phyloP scores from a whole-genome alignment of 1,284 basidiomycete species.

The Marasmius fiardii region DNA sequence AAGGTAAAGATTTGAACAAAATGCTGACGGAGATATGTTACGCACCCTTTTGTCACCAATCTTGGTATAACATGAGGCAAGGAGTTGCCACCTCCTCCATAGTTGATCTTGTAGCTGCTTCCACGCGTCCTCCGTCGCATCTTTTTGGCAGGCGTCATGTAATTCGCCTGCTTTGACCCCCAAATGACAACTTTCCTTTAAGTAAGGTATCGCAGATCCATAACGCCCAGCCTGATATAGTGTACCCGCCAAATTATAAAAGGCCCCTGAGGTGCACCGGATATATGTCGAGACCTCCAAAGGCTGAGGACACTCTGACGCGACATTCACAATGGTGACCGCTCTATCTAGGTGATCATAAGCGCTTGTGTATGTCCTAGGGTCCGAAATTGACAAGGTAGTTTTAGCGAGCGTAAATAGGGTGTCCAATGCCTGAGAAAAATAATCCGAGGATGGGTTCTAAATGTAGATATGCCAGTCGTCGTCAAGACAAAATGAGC shows the following conservation, averaged over 20 bases:
- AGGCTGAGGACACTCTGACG: constrained; percentile 11
- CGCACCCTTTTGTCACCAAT: constrained; percentile 66
- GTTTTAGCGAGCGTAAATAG: constrained; percentile 57
- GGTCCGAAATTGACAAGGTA: constrained; percentile 39
- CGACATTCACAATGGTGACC: constrained; percentile 27
- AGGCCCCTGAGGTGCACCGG: constrained; percentile 66
- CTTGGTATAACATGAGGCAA: constrained; percentile 73
- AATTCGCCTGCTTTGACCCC: constrained; percentile 44
- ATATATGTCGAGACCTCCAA: constrained; percentile 48
- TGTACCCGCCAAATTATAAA: constrained; percentile 60
- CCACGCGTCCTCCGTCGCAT: constrained; percentile 50
- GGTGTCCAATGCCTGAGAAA: constrained; percentile 56
- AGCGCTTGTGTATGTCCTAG: constrained; percentile 47
- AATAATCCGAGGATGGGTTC: constrained; percentile 30
- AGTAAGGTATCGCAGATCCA: constrained; percentile 61
- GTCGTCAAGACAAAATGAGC: background rate
- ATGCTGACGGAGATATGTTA: constrained; percentile 3
- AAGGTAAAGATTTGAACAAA: background rate
- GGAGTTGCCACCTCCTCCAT: constrained; percentile 72
- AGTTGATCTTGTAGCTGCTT: constrained; percentile 58
- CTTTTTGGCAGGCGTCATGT: constrained; percentile 16
- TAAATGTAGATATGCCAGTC: constrained; percentile 15
- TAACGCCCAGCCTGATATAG: constrained; percentile 60
- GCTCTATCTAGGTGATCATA: constrained; percentile 49
- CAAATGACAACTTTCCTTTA: constrained; percentile 55